Conservation (phyloP, 306 rosid species). For the Crotalaria pallida region DNA sequence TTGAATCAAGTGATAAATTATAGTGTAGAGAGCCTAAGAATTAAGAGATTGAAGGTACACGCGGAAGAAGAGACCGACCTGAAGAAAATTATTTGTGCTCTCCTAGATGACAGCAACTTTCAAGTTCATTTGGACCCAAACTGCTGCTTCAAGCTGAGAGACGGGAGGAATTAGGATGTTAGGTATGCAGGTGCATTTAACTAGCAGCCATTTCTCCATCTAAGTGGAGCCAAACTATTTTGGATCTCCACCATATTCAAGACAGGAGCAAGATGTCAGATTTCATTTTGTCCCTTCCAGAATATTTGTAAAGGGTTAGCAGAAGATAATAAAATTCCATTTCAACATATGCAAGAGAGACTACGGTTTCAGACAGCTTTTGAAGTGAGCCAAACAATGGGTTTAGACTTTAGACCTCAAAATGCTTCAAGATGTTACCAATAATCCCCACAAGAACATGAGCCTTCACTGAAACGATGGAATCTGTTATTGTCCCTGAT, state of each 20-base stretch:
- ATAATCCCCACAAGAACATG: constrained; percentile 66
- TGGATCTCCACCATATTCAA: background rate
- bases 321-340: background rate
- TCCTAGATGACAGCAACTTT: background rate
- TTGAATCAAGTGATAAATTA: background rate
- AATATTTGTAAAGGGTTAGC: background rate
- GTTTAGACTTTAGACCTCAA: background rate
- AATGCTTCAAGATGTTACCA: constrained; percentile 38
- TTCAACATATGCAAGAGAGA: background rate
- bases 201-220: constrained; percentile 12
- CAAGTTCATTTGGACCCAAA: constrained; percentile 7
- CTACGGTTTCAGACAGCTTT: background rate
- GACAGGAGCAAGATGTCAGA: background rate
- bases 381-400: background rate
- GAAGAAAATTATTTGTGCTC: background rate
- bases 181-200: background rate
- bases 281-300: background rate
- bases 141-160: constrained; percentile 12
- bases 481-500: constrained; percentile 64
- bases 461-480: constrained; percentile 52
- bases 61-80: background rate
- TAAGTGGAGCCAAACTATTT: background rate
- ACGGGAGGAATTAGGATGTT: background rate
- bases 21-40: background rate
- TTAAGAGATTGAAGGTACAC: background rate